Percentiles rank a stretch among this genome's conserved stretches.
Evolutionary conservation across 441 rosid genomes (phyloP).

Genomic region (Daphne laureola): DNA sequence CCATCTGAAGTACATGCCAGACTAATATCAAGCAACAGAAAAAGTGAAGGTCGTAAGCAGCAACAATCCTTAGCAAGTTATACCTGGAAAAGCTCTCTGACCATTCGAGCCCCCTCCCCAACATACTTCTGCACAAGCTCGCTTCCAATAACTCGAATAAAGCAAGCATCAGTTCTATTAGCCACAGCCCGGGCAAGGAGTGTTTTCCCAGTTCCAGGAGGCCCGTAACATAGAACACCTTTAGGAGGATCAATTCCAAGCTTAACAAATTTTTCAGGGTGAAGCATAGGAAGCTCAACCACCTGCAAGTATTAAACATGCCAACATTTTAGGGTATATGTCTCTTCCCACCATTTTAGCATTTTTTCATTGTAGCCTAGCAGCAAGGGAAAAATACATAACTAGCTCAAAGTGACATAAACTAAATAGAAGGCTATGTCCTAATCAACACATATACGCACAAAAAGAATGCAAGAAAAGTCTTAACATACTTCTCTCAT

Average conservation of each 20-base stretch:
- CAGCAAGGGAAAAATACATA: no score
- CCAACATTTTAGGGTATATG: neutral
- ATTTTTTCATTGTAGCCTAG: no score
- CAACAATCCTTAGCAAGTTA: slow-evolving; percentile 2
- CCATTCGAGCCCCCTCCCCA: slow-evolving; percentile 99
- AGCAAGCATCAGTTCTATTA: slow-evolving; percentile 96
- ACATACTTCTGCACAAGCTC: slow-evolving; percentile 98
- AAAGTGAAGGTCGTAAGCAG: neutral
- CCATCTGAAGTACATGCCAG: slow-evolving; percentile 51
- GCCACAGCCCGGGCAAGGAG: slow-evolving; percentile 97
- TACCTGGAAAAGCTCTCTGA: slow-evolving; percentile 95
- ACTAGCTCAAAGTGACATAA: no score
- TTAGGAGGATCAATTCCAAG: slow-evolving; percentile 99
- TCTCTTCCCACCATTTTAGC: no score
- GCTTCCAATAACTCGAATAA: slow-evolving; percentile 95
- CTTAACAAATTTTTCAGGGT: slow-evolving; percentile 96
- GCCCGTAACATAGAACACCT: slow-evolving; percentile 98
- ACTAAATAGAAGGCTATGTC: neutral
- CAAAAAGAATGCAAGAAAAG: neutral
- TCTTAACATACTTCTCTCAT: slow-evolving; percentile 72
- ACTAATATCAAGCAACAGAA: neutral
- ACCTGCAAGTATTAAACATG: slow-evolving; percentile 36
- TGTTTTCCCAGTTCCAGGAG: slow-evolving; percentile 97
- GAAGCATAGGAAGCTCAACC: slow-evolving; percentile 98
- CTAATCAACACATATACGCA: neutral